Evolutionary conservation across 1,284 basidiomycete species (phyloP).

Genomic region (Leccinum fallax): DNA sequence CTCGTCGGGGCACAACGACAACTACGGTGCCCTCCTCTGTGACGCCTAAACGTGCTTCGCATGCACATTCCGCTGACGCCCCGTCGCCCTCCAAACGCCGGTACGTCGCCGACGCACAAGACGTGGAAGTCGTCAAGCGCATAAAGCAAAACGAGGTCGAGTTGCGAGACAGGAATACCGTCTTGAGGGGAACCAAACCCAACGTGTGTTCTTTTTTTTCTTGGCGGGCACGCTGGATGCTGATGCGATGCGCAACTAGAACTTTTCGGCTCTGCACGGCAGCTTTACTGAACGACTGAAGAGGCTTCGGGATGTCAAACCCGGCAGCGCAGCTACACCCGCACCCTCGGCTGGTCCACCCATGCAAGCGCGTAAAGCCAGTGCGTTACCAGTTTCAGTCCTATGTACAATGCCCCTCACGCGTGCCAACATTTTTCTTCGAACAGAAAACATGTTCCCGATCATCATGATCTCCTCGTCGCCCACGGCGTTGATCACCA

Average conservation of each 20-base stretch:
- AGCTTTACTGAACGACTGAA: conserved; percentile 76
- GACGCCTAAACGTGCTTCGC: conserved; percentile 37
- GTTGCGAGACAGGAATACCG: conserved; percentile 72
- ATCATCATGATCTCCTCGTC: conserved; percentile 98
- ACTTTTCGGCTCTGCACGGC: conserved; percentile 66
- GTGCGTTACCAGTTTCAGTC: conserved; percentile 39
- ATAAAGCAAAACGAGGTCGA: conserved; percentile 76
- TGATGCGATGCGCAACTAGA: conserved; percentile 44
- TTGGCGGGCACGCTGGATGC: neutral
- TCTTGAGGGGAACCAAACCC: conserved; percentile 74
- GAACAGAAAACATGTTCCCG: conserved; percentile 71
- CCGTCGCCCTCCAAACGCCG: conserved; percentile 66
- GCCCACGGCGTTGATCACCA: conserved; percentile 92
- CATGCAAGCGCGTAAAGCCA: conserved; percentile 62
- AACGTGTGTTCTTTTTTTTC: conserved; percentile 53
- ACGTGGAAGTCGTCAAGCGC: conserved; percentile 83
- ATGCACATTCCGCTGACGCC: conserved; percentile 38
- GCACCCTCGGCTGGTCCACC: conserved; percentile 46
- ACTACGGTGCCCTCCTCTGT: conserved; percentile 35
- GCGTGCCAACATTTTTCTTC: neutral
- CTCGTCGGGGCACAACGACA: conserved; percentile 39
- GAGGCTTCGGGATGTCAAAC: conserved; percentile 64
- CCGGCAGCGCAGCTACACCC: conserved; percentile 43
- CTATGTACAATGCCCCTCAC: too few species aligned
- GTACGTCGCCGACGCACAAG: conserved; percentile 77